phyloP scores from a whole-genome alignment of 75 land plant species.

The Selaginella tamariscina region DNA sequence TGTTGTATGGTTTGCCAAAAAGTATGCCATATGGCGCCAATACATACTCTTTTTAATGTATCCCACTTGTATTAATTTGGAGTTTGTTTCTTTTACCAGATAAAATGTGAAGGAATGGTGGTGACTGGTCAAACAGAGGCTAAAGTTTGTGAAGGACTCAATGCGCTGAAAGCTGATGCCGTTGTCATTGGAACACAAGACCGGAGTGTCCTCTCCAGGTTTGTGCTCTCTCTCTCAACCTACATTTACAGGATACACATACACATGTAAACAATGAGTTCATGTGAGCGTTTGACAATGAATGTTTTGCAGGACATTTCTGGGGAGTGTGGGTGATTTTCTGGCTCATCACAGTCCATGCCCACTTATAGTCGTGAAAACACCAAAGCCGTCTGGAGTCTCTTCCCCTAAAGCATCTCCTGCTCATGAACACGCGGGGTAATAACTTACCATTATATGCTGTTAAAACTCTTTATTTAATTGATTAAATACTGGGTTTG shows the following conservation, averaged over 20 bases:
- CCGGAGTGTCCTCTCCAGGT: conserved; percentile 26
- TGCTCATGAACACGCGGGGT: no score
- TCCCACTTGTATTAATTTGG: not conserved
- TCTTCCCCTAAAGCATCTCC: no score
- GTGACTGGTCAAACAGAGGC: conserved; percentile 32
- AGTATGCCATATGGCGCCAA: no score
- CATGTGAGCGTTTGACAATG: not conserved
- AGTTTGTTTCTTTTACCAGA: conserved; percentile 16
- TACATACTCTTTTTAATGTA: no score
- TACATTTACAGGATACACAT: not conserved
- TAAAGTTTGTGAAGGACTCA: conserved; percentile 28
- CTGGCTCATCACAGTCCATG: conserved; percentile 36
- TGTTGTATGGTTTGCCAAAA: no score
- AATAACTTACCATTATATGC: no score
- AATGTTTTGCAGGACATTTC: conserved; percentile 26
- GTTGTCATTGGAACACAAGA: conserved; percentile 31
- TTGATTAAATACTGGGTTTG: no score
- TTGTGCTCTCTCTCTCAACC: not conserved
- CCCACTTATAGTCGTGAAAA: conserved; percentile 31
- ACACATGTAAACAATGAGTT: not conserved
- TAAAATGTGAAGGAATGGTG: conserved; percentile 32
- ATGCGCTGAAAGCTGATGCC: conserved; percentile 25
- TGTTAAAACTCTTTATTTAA: no score
- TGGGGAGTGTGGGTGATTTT: conserved; percentile 34
- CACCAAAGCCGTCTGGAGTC: no score